phyloP scores from a whole-genome alignment of 768 basidiomycete genomes.

The Cantharellus anzutake region DNA sequence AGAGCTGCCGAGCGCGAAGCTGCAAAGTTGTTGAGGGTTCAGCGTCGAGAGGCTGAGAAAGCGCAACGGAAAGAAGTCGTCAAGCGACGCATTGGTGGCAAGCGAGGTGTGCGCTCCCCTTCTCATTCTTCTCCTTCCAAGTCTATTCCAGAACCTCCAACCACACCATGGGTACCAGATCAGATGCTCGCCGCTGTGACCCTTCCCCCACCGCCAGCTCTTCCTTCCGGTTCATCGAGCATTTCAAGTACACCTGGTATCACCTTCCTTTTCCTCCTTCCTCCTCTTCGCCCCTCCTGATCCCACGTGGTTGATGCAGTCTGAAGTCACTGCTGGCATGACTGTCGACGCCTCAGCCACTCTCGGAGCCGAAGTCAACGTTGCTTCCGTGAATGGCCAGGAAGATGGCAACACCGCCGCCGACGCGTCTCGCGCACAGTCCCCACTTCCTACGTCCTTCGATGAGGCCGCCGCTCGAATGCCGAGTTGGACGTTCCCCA shows the following conservation, averaged over 20 bases:
- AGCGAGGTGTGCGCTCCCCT: background rate
- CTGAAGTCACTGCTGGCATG: background rate
- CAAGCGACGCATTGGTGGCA: background rate
- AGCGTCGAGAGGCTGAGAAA: background rate
- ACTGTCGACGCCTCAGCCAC: too few relatives aligned
- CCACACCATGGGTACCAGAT: background rate
- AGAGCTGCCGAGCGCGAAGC: background rate
- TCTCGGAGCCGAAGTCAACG: too few relatives aligned
- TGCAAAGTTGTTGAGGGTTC: background rate
- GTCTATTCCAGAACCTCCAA: background rate
- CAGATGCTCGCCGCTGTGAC: background rate
- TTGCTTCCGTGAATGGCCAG: too few relatives aligned
- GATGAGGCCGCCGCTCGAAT: background rate
- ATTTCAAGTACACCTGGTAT: background rate
- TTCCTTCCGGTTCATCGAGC: background rate
- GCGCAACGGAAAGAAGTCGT: background rate
- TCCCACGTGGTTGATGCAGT: background rate
- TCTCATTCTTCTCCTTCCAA: background rate
- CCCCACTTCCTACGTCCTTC: background rate
- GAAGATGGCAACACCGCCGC: too few relatives aligned
- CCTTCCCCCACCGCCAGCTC: background rate
- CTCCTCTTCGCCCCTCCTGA: background rate
- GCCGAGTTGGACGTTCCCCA: background rate
- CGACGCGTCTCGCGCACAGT: background rate
- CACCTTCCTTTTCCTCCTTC: background rate